A percentile compares a stretch with the other conserved stretches of the same genome.
phyloP scores from a whole-genome alignment of 179 eudicot genomes.

The Beta macrorhiza region DNA sequence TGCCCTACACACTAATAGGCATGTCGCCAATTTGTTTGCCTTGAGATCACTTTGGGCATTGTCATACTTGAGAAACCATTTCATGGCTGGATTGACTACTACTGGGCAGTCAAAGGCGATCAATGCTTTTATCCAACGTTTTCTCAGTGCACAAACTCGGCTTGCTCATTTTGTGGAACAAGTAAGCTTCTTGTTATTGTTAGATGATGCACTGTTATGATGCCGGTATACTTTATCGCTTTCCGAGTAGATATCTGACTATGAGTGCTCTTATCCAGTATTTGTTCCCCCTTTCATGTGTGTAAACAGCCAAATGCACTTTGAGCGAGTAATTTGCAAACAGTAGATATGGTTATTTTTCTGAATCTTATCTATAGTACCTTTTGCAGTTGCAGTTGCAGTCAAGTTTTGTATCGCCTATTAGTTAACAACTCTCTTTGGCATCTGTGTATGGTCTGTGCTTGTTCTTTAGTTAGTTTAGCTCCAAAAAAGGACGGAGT shows the following conservation, averaged over 20 bases:
- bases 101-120: slow-evolving; percentile 77
- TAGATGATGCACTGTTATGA: background rate
- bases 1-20: slow-evolving; percentile 76
- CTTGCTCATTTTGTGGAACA: slow-evolving; percentile 90
- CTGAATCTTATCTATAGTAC: background rate
- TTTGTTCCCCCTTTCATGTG: background rate
- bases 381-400: background rate
- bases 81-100: slow-evolving; percentile 78
- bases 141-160: slow-evolving; percentile 83
- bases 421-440: background rate
- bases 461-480: background rate
- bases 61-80: slow-evolving; percentile 83
- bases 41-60: slow-evolving; percentile 81
- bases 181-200: slow-evolving; percentile 45
- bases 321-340: background rate
- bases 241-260: background rate
- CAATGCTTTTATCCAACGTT: slow-evolving; percentile 89
- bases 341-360: background rate
- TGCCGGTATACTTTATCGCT: background rate
- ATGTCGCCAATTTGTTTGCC: slow-evolving; percentile 67
- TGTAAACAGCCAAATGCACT: background rate
- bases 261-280: background rate
- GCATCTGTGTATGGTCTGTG: background rate
- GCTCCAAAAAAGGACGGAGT: background rate
- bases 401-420: background rate